A percentile compares a stretch with the other conserved stretches of the same genome.
Conservation (phyloP, 2,329 filamentous ascomycete genomes). For the Ascochyta pisi region DNA sequence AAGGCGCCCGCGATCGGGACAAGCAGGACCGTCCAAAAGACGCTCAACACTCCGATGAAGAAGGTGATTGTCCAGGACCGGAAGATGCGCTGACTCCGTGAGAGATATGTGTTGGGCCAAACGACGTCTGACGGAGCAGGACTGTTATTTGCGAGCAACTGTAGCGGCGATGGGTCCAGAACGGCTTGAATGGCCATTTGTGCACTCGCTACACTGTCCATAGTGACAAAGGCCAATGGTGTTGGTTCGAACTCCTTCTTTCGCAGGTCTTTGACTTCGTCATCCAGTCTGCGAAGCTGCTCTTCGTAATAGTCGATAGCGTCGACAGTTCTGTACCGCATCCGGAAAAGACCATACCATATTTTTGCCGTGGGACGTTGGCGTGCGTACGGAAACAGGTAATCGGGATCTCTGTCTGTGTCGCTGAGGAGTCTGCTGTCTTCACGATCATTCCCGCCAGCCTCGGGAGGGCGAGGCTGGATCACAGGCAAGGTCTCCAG, state of each 20-base stretch:
- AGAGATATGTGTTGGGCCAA: slow-evolving; percentile 90
- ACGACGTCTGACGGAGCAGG: slow-evolving; percentile 92
- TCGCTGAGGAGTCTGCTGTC: slow-evolving; percentile 66
- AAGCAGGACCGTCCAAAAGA: slow-evolving; percentile 88
- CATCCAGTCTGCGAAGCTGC: slow-evolving; percentile 78
- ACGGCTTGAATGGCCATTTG: slow-evolving; percentile 98
- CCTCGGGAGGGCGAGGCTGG: slow-evolving; percentile 52
- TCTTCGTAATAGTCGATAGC: slow-evolving; percentile 96
- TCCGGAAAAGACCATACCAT: slow-evolving; percentile 77
- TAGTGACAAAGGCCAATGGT: slow-evolving; percentile 91
- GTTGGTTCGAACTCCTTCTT: slow-evolving; percentile 78
- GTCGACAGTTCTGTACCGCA: slow-evolving; percentile 78
- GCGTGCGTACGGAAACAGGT: slow-evolving; percentile 55
- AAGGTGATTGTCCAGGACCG: slow-evolving; percentile 84
- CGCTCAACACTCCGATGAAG: slow-evolving; percentile 80
- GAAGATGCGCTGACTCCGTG: slow-evolving; percentile 74
- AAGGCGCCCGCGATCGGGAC: slow-evolving; percentile 79
- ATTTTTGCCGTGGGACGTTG: slow-evolving; percentile 73
- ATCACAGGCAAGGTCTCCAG: slow-evolving; percentile 59
- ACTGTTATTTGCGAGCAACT: slow-evolving; percentile 82
- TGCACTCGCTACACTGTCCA: slow-evolving; percentile 89
- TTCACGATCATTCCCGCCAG: slow-evolving; percentile 51
- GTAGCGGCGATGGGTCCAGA: slow-evolving; percentile 86
- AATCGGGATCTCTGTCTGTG: slow-evolving; percentile 43
- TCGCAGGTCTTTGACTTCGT: slow-evolving; percentile 72